phyloP scores from a whole-genome alignment of 2,329 filamentous ascomycete genomes.

The Stenocarpella maydis region DNA sequence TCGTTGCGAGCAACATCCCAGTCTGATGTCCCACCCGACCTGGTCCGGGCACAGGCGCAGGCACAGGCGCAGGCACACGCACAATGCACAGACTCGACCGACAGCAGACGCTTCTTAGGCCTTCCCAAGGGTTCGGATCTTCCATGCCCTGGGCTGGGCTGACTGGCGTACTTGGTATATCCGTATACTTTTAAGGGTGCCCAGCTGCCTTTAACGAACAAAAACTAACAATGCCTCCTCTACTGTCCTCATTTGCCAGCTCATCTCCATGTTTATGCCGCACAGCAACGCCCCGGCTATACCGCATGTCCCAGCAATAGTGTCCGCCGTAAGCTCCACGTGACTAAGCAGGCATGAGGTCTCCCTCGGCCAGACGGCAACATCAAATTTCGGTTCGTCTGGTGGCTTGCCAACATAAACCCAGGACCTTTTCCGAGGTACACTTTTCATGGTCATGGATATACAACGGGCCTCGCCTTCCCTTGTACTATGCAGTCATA shows the following conservation, averaged over 20 bases:
- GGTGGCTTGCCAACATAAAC: conserved; percentile 4
- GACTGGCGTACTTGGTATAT: neutral
- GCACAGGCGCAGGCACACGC: conserved; percentile 7
- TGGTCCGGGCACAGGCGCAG: conserved; percentile 4
- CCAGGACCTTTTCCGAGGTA: conserved; percentile 24
- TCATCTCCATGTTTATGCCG: conserved; percentile 28
- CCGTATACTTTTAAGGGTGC: neutral
- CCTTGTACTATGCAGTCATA: neutral
- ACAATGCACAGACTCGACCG: conserved; percentile 24
- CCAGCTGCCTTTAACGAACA: neutral
- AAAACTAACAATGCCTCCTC: neutral
- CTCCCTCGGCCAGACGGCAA: neutral
- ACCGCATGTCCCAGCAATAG: conserved; percentile 22
- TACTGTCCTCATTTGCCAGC: conserved; percentile 14
- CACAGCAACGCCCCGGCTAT: conserved; percentile 10
- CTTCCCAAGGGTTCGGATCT: conserved; percentile 12
- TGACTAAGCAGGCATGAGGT: conserved; percentile 15
- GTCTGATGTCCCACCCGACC: conserved; percentile 3
- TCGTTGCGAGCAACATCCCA: conserved; percentile 30
- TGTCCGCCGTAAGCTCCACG: conserved; percentile 13
- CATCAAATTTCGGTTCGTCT: conserved; percentile 22
- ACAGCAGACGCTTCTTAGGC: conserved; percentile 19
- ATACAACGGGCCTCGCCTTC: neutral
- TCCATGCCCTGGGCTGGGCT: neutral
- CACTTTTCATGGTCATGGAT: conserved; percentile 10